Evolutionary conservation across 164 flowering plant genomes (phyloP).

Genomic region (Piper longum): DNA sequence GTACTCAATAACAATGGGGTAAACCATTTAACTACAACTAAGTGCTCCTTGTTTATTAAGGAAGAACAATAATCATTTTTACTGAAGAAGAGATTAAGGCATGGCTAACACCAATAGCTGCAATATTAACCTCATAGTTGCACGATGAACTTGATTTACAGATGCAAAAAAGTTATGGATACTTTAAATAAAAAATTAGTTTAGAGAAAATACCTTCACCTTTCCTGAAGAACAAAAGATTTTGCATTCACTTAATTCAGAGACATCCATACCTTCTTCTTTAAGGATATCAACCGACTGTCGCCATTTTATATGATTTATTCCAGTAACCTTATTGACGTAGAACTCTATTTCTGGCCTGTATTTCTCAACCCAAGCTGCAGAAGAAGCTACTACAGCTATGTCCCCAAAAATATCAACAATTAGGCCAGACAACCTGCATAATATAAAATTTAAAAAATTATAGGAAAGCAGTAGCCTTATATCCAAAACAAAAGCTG

Average conservation of each 20-base stretch:
- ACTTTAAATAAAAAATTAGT: background rate
- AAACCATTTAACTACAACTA: no score
- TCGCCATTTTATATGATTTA: conserved; percentile 68
- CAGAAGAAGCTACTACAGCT: no score
- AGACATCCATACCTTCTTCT: conserved; percentile 73
- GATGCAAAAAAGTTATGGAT: background rate
- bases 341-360: no score
- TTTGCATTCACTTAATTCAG: conserved; percentile 20
- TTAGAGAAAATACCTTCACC: conserved; percentile 39
- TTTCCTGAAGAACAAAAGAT: conserved; percentile 24
- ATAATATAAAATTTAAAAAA: background rate
- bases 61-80: no score
- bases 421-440: no score
- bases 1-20: no score
- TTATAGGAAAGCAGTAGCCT: background rate
- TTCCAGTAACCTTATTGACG: conserved; percentile 20
- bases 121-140: no score
- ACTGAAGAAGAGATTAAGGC: no score
- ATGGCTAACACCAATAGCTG: no score
- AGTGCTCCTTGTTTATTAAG: no score
- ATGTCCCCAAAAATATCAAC: conserved; percentile 1
- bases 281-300: conserved; percentile 73
- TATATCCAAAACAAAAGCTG: background rate
- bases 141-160: no score
- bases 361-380: no score